Evolutionary conservation across 2,329 filamentous ascomycete species (phyloP), one percentile per base, ranked within the genome.

Genomic region (Truncatella angustata): DNA sequence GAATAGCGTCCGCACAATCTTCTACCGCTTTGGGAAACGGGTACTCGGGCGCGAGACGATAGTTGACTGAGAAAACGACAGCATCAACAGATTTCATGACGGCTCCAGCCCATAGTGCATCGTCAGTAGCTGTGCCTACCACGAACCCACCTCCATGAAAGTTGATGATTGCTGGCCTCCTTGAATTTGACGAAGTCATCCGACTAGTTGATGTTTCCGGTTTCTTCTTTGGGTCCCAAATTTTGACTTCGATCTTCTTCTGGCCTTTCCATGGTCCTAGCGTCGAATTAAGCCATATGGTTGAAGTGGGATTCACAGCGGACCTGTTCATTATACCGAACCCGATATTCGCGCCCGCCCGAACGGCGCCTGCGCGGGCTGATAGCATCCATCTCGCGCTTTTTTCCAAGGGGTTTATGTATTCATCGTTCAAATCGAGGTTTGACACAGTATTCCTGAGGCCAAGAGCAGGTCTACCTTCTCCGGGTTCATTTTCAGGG

Each of bases 71-170:
- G 56, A 87, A 79, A 50, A 86, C 76, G 20, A 87, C 73, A 23
- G 80, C 82, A 48, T 81, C 75, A 6, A 82, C 67, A 0, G 73
- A 67, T 16, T 74, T 66, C 50, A 80, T 70, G 14, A 84, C 77
- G 12, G 74, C 68, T 3, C 75, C 71, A 3, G 78, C 80, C 76
- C 82, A 87, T 39, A 80, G 74, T 14, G 81, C 76, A 60, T 87
- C 84, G 60, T 87, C 81, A 5, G 81, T 85, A 3, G 77, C 82
- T 44, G 76, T 74, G 10, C 85, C 85, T 18, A 86, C 70, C 10
- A 84, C 80, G 68, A 85, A 87, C 5, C 85, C 85, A 28, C 85
- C 85, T 32, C 84, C 84, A 60, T 88, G 85, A 60, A 86, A 84
- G 63, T 86, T 85, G 59, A 87, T 75, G 30, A 88, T 71, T 16